Conservation (phyloP, 768 basidiomycete genomes). For the Hydnomerulius pinastri region DNA sequence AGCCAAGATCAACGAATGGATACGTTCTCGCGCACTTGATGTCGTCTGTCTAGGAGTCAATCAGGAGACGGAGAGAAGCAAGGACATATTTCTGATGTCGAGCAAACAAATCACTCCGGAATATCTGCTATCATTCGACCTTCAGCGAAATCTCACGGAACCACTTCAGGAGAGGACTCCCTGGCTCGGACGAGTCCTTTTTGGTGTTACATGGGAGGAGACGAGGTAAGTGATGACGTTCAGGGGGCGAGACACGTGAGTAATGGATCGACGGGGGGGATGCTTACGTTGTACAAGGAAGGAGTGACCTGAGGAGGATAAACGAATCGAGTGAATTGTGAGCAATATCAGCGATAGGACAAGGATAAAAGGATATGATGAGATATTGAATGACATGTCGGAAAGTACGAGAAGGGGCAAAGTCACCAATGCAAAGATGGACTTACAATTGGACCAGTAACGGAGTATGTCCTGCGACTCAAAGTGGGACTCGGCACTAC, state of each 20-base stretch:
- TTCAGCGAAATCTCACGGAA: too few species aligned
- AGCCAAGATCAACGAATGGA: too few species aligned
- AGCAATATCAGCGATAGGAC: conserved; percentile 18
- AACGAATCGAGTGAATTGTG: conserved; percentile 14
- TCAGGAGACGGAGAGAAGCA: too few species aligned
- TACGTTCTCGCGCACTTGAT: too few species aligned
- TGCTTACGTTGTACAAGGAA: conserved; percentile 17
- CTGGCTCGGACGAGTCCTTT: too few species aligned
- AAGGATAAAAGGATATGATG: conserved; percentile 10
- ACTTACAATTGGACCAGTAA: conserved; percentile 9
- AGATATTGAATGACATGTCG: conserved; percentile 16
- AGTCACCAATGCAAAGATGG: background rate
- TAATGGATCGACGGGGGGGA: background rate
- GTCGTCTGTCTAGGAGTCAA: too few species aligned
- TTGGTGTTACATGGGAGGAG: background rate
- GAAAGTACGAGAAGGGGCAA: conserved; percentile 4
- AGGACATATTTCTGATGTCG: too few species aligned
- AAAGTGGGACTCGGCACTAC: conserved; percentile 14
- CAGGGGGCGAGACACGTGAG: background rate
- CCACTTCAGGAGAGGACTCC: too few species aligned
- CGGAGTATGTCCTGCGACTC: conserved; percentile 9
- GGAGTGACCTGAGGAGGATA: background rate
- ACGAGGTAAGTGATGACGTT: background rate
- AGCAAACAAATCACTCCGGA: too few species aligned
- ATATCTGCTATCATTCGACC: too few species aligned